Conservation (phyloP, 1,284 basidiomycete genomes). For the Chalciporus sp. region DNA sequence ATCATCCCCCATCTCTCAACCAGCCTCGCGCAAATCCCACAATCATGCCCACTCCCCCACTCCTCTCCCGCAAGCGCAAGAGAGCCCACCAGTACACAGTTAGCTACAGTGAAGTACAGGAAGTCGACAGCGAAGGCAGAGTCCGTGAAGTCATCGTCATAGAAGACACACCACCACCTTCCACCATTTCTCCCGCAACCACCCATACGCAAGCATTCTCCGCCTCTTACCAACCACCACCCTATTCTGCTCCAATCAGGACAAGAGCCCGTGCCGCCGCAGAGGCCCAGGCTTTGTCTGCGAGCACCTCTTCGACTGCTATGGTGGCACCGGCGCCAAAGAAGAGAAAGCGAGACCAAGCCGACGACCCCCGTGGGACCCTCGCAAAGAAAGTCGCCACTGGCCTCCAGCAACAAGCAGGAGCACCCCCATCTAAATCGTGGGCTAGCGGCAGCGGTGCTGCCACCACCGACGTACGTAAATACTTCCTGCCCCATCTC, state of each 20-base stretch:
- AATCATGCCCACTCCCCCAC: constrained; percentile 62
- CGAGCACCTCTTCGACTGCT: constrained; percentile 60
- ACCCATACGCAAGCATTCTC: constrained; percentile 68
- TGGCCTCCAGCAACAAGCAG: constrained; percentile 49
- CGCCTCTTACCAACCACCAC: constrained; percentile 74
- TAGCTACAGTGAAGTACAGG: constrained; percentile 82
- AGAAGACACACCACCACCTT: constrained; percentile 81
- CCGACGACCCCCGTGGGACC: constrained; percentile 66
- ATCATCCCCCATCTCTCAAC: constrained; percentile 49
- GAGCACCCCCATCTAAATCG: constrained; percentile 53
- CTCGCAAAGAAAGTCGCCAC: constrained; percentile 59
- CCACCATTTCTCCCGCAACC: constrained; percentile 73
- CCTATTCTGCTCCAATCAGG: constrained; percentile 71
- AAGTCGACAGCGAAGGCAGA: constrained; percentile 73
- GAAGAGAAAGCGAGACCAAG: constrained; percentile 75
- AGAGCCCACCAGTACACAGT: constrained; percentile 76
- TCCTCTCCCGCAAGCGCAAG: constrained; percentile 78
- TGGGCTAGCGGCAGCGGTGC: constrained; percentile 65
- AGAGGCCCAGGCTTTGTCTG: constrained; percentile 73
- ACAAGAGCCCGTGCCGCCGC: constrained; percentile 81
- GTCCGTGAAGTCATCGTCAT: constrained; percentile 85
- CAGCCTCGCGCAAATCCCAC: constrained; percentile 42
- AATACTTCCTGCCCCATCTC: constrained; percentile 20
- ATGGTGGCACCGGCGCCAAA: constrained; percentile 66
- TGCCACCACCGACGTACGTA: constrained; percentile 63